Percentiles rank a stretch among this genome's conserved stretches.
Conservation (phyloP, 441 rosid genomes). For the Croton setiger region DNA sequence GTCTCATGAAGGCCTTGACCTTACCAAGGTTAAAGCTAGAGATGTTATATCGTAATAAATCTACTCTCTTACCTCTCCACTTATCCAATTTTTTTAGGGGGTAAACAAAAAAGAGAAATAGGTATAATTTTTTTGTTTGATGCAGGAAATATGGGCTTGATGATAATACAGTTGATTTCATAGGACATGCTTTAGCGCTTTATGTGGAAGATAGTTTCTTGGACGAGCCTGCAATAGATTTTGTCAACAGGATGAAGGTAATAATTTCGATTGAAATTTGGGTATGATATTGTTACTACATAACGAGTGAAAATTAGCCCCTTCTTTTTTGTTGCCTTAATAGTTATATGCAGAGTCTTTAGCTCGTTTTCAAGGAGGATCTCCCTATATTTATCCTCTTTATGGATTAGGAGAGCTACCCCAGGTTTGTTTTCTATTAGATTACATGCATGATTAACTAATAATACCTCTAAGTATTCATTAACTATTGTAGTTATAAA, state of each 20-base stretch:
- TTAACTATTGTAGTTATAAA: neutral
- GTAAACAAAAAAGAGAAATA: neutral
- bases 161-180: conserved; percentile 78
- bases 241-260: conserved; percentile 87
- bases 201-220: conserved; percentile 65
- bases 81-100: neutral
- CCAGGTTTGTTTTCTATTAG: conserved; percentile 45
- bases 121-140: neutral
- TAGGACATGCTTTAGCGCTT: conserved; percentile 88
- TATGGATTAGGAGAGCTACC: conserved; percentile 90
- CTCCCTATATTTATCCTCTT: conserved; percentile 82
- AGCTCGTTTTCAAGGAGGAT: conserved; percentile 85
- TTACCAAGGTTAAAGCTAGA: conserved; percentile 67
- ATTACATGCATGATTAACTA: too few species aligned
- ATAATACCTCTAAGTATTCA: too few species aligned
- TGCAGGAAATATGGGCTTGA: conserved; percentile 78
- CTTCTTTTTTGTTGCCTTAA: neutral
- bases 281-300: too few species aligned
- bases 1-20: conserved; percentile 86
- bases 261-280: too few species aligned
- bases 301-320: too few species aligned
- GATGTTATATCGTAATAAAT: conserved; percentile 59
- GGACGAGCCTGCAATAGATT: conserved; percentile 67
- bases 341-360: conserved; percentile 80
- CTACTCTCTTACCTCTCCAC: neutral